Percentiles rank a stretch among this genome's conserved stretches.
Conservation (phyloP, 106 monocot species). For the Xerophyta viscosa region DNA sequence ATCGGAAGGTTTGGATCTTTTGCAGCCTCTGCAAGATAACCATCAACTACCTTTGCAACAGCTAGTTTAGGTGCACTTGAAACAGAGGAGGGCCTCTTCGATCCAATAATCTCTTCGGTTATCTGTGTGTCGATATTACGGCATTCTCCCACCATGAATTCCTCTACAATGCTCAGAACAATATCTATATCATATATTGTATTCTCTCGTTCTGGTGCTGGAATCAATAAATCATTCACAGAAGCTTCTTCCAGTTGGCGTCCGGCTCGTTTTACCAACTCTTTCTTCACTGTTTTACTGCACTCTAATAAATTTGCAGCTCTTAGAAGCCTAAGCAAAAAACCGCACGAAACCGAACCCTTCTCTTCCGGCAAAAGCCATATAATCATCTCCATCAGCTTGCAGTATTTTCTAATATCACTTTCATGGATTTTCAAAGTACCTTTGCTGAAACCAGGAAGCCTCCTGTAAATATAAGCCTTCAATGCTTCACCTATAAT, state of each 20-base stretch:
- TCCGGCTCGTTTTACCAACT: constrained; percentile 54
- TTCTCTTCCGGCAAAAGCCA: constrained; percentile 59
- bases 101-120: constrained; percentile 21
- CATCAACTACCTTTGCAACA: constrained; percentile 70
- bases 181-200: constrained; percentile 59
- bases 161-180: constrained; percentile 57
- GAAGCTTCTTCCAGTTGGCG: constrained; percentile 63
- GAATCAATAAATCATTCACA: constrained; percentile 67
- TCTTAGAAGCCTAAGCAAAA: constrained; percentile 60
- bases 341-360: constrained; percentile 63
- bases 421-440: constrained; percentile 23
- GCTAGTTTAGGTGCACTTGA: constrained; percentile 26
- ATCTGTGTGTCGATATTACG: not conserved
- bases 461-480: constrained; percentile 50
- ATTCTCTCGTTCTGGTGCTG: constrained; percentile 29
- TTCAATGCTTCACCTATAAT: constrained; percentile 87
- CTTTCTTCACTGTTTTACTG: constrained; percentile 45
- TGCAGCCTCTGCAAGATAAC: constrained; percentile 67
- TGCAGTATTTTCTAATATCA: constrained; percentile 24
- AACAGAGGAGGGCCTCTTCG: constrained; percentile 12
- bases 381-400: constrained; percentile 46
- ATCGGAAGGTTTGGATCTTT: constrained; percentile 66
- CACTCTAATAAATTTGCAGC: constrained; percentile 38
- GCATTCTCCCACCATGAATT: constrained; percentile 60
- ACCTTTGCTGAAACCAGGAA: constrained; percentile 39